Conservation (phyloP, 495 filamentous ascomycete genomes). For the Apiosordaria backusii region DNA sequence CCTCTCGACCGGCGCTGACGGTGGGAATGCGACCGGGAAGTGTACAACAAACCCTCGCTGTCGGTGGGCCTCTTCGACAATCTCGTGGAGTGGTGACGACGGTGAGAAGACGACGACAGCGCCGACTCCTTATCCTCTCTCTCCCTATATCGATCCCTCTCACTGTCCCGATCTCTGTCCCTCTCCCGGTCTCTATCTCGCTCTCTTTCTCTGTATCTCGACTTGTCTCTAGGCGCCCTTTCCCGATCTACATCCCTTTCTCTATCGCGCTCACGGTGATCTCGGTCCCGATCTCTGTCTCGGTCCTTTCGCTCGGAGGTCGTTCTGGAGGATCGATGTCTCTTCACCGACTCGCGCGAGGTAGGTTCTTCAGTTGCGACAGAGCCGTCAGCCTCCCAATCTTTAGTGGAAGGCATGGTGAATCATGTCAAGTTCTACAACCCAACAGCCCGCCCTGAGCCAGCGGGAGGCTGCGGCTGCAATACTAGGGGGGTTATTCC, state of each 20-base stretch:
- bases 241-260: constrained; percentile 26
- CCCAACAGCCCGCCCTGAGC: constrained; percentile 21
- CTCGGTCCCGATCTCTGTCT: constrained; percentile 28
- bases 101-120: constrained; percentile 13
- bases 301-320: constrained; percentile 30
- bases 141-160: constrained; percentile 25
- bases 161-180: constrained; percentile 25
- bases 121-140: constrained; percentile 28
- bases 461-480: constrained; percentile 24
- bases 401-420: constrained; percentile 46
- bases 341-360: constrained; percentile 42
- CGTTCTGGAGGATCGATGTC: constrained; percentile 33
- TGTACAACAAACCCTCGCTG: constrained; percentile 28
- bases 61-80: constrained; percentile 39
- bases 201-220: constrained; percentile 19
- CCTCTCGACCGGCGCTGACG: constrained; percentile 38
- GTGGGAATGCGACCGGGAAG: constrained; percentile 32
- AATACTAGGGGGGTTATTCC: constrained; percentile 1
- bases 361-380: constrained; percentile 31
- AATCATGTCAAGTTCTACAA: constrained; percentile 36
- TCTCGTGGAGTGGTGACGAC: constrained; percentile 33
- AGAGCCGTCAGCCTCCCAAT: constrained; percentile 36
- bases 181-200: constrained; percentile 15
- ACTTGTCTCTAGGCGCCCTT: constrained; percentile 19
- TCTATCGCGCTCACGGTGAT: constrained; percentile 25